A percentile compares a stretch with the other conserved stretches of the same genome.
Conservation (phyloP, 2,329 filamentous ascomycete species). For the Ilyonectria destructans region DNA sequence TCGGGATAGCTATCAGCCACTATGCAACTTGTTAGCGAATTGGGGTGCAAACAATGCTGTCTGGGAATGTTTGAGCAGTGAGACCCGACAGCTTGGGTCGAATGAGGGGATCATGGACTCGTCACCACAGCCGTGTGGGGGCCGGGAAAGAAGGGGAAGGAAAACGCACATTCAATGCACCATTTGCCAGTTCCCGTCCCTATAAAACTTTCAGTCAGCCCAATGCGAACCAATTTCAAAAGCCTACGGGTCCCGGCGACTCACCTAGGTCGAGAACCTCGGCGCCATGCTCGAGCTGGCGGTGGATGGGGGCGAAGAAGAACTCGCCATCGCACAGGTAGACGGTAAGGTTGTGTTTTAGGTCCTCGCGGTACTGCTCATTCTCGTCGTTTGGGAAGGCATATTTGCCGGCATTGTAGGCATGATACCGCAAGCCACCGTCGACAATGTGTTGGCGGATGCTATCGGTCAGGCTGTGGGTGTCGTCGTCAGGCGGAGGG, state of each 20-base stretch:
- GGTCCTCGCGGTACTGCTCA: constrained; percentile 60
- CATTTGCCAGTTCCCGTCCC: too few species aligned
- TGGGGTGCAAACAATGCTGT: too few species aligned
- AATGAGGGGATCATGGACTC: too few species aligned
- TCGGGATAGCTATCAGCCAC: too few species aligned
- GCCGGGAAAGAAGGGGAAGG: too few species aligned
- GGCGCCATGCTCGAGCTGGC: constrained; percentile 56
- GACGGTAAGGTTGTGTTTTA: constrained; percentile 59
- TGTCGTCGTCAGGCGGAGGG: constrained; percentile 53
- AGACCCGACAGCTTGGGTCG: too few species aligned
- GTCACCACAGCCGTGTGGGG: too few species aligned
- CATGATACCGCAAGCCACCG: constrained; percentile 58
- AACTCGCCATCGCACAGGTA: constrained; percentile 58
- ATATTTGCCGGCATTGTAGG: constrained; percentile 61
- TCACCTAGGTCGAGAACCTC: constrained; percentile 65
- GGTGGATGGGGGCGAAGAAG: constrained; percentile 63
- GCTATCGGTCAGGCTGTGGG: constrained; percentile 60
- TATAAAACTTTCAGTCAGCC: too few species aligned
- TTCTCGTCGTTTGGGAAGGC: constrained; percentile 62
- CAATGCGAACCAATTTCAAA: too few species aligned
- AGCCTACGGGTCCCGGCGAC: constrained; percentile 32
- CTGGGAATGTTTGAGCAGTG: too few species aligned
- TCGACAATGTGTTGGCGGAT: constrained; percentile 62
- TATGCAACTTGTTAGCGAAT: too few species aligned
- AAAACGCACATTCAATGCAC: too few species aligned